Percentiles rank a stretch among this genome's conserved stretches.
Evolutionary conservation across 1,284 basidiomycete species (phyloP).

Genomic region (Cutaneotrichosporon daszewskae): DNA sequence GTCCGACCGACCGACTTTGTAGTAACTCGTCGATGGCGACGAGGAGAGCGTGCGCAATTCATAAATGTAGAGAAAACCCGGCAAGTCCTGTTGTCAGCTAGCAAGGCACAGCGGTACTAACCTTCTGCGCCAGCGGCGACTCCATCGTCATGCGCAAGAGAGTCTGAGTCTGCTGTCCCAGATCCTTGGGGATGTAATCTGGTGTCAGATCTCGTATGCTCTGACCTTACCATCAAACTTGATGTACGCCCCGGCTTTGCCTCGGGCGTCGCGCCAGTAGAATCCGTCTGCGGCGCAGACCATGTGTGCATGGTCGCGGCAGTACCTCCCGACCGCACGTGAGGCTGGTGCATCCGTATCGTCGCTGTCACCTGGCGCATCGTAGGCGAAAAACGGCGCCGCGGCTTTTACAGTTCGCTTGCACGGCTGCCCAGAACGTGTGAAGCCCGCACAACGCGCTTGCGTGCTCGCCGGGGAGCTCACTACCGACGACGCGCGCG

Average conservation of each 20-base stretch:
- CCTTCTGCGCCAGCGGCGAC: slow-evolving; percentile 37
- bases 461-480: slow-evolving; percentile 1
- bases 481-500: too few species aligned
- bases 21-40: slow-evolving; percentile 23
- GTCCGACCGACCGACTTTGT: slow-evolving; percentile 46
- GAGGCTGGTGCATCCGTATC: slow-evolving; percentile 14
- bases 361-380: slow-evolving; percentile 6
- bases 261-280: slow-evolving; percentile 30
- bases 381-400: slow-evolving; percentile 28
- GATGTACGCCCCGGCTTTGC: slow-evolving; percentile 30
- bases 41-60: slow-evolving; percentile 40
- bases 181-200: slow-evolving; percentile 38
- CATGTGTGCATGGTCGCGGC: slow-evolving; percentile 45
- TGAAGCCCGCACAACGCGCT: slow-evolving; percentile 42
- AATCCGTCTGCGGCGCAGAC: slow-evolving; percentile 42
- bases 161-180: slow-evolving; percentile 45
- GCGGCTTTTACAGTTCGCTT: slow-evolving; percentile 36
- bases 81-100: too few species aligned
- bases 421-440: slow-evolving; percentile 40
- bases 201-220: neutral
- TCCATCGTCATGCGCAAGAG: slow-evolving; percentile 47
- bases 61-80: slow-evolving; percentile 46
- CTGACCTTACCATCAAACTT: slow-evolving; percentile 32
- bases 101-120: slow-evolving; percentile 22
- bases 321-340: slow-evolving; percentile 33